phyloP scores from a whole-genome alignment of 2,329 filamentous ascomycete genomes.

The Phaeosphaeria sp. region DNA sequence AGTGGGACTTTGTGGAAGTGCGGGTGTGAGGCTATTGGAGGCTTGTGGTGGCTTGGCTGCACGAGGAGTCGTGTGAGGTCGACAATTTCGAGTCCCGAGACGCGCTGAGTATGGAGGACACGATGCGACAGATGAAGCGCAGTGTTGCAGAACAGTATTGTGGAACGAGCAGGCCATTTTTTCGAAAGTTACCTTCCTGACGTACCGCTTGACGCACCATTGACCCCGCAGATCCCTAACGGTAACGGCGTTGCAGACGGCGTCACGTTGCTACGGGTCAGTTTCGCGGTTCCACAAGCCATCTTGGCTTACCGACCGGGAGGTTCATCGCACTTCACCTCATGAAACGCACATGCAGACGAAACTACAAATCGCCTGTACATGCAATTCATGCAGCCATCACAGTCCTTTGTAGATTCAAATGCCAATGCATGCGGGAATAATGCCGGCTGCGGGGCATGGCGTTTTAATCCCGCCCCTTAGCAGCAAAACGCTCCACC shows the following conservation, averaged over 20 bases:
- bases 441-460: conserved; percentile 5
- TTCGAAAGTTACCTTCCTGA: background rate
- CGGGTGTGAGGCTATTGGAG: background rate
- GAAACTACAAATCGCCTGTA: background rate
- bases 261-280: background rate
- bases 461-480: conserved; percentile 2
- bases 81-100: background rate
- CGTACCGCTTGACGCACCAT: background rate
- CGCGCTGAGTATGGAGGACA: background rate
- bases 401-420: background rate
- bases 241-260: background rate
- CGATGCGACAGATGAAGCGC: no score
- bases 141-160: background rate
- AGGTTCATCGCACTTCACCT: background rate
- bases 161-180: background rate
- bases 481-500: background rate
- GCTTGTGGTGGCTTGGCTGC: background rate
- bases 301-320: background rate
- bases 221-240: conserved; percentile 3
- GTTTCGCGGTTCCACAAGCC: background rate
- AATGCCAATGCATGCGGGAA: conserved; percentile 1
- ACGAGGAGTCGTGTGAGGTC: background rate
- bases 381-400: background rate
- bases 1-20: background rate
- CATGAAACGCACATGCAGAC: background rate